Percentiles rank a stretch among this genome's conserved stretches.
phyloP scores from a whole-genome alignment of 2,329 filamentous ascomycete species.

The Clonostachys rosea region DNA sequence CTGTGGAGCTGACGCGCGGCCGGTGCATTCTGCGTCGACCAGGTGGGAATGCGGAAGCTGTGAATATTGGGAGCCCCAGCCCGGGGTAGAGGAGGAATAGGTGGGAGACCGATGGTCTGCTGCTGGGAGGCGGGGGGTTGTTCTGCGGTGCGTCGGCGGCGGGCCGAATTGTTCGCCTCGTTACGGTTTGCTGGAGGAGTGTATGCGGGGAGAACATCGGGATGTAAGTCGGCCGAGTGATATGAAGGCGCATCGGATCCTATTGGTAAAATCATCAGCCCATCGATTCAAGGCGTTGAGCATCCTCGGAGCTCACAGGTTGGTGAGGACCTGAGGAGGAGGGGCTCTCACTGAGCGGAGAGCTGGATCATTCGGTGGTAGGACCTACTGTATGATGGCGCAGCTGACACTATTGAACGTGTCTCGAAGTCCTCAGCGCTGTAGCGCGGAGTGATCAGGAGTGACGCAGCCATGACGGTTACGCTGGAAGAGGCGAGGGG shows the following conservation, averaged over 20 bases:
- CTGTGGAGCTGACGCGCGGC: constrained; percentile 57
- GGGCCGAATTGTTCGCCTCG: constrained; percentile 1
- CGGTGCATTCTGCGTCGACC: constrained; percentile 50
- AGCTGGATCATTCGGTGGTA: background rate
- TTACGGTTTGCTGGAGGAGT: constrained; percentile 24
- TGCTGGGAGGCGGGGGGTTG: constrained; percentile 12
- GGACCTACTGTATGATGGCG: constrained; percentile 61
- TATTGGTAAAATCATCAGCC: constrained; percentile 13
- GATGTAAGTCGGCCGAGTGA: constrained; percentile 46
- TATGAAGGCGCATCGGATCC: constrained; percentile 64
- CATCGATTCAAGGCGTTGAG: background rate
- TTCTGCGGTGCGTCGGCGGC: constrained; percentile 4
- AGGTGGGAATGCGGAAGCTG: constrained; percentile 53
- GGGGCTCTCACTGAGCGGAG: background rate
- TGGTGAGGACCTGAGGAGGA: background rate
- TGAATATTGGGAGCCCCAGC: constrained; percentile 35
- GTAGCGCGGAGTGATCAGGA: constrained; percentile 16
- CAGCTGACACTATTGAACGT: constrained; percentile 60
- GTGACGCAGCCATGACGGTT: too few species aligned
- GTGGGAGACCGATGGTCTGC: constrained; percentile 41
- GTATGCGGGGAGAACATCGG: constrained; percentile 46
- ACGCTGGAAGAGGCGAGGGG: too few species aligned
- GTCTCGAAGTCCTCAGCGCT: constrained; percentile 59
- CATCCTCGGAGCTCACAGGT: background rate
- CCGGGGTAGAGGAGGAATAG: constrained; percentile 34